phyloP scores from a whole-genome alignment of 768 basidiomycete species.

The Pholiota molesta region DNA sequence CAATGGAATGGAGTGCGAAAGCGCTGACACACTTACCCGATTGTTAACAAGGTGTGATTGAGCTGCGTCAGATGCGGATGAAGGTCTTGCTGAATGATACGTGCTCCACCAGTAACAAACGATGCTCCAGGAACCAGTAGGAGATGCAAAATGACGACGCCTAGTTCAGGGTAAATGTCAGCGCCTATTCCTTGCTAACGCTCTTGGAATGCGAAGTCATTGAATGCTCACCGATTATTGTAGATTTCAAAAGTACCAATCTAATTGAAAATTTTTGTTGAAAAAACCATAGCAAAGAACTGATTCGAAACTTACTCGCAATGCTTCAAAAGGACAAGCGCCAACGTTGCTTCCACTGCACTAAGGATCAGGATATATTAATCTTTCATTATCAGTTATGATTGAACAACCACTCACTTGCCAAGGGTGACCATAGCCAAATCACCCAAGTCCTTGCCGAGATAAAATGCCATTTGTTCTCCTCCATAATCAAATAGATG shows the following conservation, averaged over 20 bases:
- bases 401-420: conserved; percentile 47
- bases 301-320: conserved; percentile 59
- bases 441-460: conserved; percentile 67
- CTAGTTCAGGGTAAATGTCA: conserved; percentile 29
- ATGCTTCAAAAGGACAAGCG: conserved; percentile 66
- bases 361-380: conserved; percentile 32
- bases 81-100: conserved; percentile 66
- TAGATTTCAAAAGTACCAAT: conserved; percentile 66
- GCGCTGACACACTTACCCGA: conserved; percentile 51
- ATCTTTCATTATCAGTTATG: neutral
- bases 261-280: conserved; percentile 32
- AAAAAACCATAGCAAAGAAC: neutral
- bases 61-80: conserved; percentile 67
- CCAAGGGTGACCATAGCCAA: conserved; percentile 65
- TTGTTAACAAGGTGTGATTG: conserved; percentile 68
- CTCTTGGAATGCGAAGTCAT: neutral
- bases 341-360: conserved; percentile 71
- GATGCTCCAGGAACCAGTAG: conserved; percentile 71
- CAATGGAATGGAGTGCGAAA: neutral
- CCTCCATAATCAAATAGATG: conserved; percentile 68
- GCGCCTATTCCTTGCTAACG: too few species aligned
- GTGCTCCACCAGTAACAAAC: conserved; percentile 74
- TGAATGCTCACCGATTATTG: conserved; percentile 55
- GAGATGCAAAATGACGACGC: conserved; percentile 74
- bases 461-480: conserved; percentile 57